Evolutionary conservation across 148 eudicot genomes (phyloP), one percentile per base, ranked within the genome.

Genomic region (Suaeda aralocaspica): DNA sequence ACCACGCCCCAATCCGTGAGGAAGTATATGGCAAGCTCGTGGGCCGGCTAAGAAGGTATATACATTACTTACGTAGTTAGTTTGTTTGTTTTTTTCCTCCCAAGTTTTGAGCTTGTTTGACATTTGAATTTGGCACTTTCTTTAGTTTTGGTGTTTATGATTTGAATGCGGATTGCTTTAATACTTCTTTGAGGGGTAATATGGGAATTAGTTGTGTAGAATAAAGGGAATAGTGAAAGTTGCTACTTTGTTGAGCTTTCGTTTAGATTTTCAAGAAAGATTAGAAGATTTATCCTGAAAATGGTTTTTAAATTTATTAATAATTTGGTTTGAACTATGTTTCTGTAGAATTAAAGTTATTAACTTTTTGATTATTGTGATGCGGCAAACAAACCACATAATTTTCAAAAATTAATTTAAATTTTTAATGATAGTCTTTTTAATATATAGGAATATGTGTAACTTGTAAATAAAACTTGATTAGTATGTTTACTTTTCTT

Each of bases 31-130:
- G 84, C 30, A 75, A 74, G 66, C 72, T 24, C 28, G 61, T 29
- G 84, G 84, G 45, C 68, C 82, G 34, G 80, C 83, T 9, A 77
- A 49, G 78, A 80, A 80, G 83, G 83, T 76, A 60, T 21, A 30
- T 14, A 14, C 11, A 8, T 0, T 69, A 12, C 36, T 53, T 36
- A 30, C 22, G 1, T n/a, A 1, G 14, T 28, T 48, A 29, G 28
- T 31, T 16, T 26, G 6, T 7, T 18, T 31, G n/a, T 31, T 11
- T 11, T 53, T 73, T 24, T 41, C 59, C 29, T 33, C 67, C 28
- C 51, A 18, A 29, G 65, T 22, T 51, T 57, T 3, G 36, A 41
- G 29, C 22, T 34, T 31, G 9, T 46, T n/a, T 26, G 51, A 50
- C 19, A 60, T 68, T 61, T 45, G 69, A 74, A 3, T 68, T 74